Base-by-base conservation (phyloP, 129 eudicot genomes). In the Pseudognaphalium luteoalbum region DNA sequence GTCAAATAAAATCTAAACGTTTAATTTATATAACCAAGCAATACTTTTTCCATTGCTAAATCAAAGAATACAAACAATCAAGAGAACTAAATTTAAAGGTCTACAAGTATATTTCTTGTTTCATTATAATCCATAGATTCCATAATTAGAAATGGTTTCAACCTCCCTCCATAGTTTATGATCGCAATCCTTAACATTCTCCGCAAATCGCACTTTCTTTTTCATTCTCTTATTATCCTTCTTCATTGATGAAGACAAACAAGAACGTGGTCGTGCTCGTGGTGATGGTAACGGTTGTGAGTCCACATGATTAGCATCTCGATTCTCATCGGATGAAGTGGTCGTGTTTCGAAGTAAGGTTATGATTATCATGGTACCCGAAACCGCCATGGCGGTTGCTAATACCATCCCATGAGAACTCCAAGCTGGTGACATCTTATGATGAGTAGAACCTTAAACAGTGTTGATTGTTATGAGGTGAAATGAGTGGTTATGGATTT, bases 351-450 rank as follows among this genome's bases (percentile, higher is more conserved):
- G 72, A 70, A 80, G 68, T 47, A 89, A 76, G 70, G 87, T 79
- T 22, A 86, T 68, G 30, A 82, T 68, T 58, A 89, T 74, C 5
- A 86, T 58, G 39, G 88, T 78, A 57, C 89, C 91, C 2, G 89
- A 89, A 4, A 89, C 86, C 59, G 84, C 91, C 84, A 89, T 77
- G 54, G 95, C 86, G 0, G 90, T 83, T 41, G 91, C 91, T 50
- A 87, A 66, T 41, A 84, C 80, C 19, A 79, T 57, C 70, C 79
- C 81, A 58, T 81, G 82, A 14, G 87, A 84, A 37, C 83, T 85
- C 78, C 86, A 22, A 34, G 71, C 73, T n/a, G 76, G 56, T 71
- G 87, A 79, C 85, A 85, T 85, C 14, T 28, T 69, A 37, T 73
- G 32, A 11, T 29, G 14, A 9, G 4, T 50, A 32, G 37, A 30